Percentiles rank a stretch among this genome's conserved stretches.
Evolutionary conservation across 257 asterid genomes (phyloP).

Genomic region (Echium plantagineum): DNA sequence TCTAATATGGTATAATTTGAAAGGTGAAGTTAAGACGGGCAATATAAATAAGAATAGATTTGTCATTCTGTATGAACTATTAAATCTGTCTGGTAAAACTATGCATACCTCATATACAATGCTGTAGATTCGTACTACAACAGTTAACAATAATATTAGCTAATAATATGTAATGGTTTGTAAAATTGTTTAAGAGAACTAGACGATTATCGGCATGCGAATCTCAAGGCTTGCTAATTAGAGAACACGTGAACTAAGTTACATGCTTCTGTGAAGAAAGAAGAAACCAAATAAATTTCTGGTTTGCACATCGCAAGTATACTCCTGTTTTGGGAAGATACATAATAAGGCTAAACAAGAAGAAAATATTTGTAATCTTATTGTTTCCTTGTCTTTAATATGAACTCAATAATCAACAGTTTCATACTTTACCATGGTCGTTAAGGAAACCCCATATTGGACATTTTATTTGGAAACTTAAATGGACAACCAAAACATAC

Average conservation of each 20-base stretch:
- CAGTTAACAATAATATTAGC: too few relatives aligned
- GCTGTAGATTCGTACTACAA: background rate
- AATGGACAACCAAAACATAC: slow-evolving; percentile 21
- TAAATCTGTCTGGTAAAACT: too few relatives aligned
- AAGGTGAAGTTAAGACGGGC: too few relatives aligned
- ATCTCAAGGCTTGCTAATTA: too few relatives aligned
- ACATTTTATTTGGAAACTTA: background rate
- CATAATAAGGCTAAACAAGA: background rate
- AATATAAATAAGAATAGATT: too few relatives aligned
- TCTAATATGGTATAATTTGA: background rate
- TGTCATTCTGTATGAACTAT: too few relatives aligned
- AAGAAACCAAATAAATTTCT: background rate
- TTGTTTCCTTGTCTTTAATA: background rate
- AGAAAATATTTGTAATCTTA: too few relatives aligned
- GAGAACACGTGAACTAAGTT: too few relatives aligned
- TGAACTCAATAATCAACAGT: background rate
- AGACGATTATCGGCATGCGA: background rate
- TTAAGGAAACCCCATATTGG: background rate
- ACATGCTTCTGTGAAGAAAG: too few relatives aligned
- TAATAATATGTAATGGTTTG: too few relatives aligned
- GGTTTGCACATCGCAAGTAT: background rate
- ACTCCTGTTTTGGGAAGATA: too few relatives aligned
- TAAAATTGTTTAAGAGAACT: background rate
- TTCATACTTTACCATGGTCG: background rate
- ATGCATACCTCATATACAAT: background rate